These are phyloP conservation scores for Wickerhamia fluorescens DNA, from an alignment of 805 yeast species.

Conservation along the genomic window DNA sequence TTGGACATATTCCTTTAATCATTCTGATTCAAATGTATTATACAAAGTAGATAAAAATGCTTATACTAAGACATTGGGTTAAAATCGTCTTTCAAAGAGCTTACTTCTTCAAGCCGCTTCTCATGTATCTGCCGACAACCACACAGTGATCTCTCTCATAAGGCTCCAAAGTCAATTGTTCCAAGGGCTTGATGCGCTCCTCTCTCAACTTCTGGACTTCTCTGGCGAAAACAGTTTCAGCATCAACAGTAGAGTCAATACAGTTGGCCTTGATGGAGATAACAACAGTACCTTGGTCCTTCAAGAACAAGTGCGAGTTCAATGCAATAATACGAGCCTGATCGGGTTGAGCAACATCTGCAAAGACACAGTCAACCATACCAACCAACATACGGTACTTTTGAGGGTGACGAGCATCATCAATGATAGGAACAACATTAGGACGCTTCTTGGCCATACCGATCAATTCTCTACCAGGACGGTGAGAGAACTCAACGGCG, in stretches of 20 bases:
- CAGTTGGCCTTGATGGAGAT: conserved; percentile 99
- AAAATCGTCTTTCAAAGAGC: too few species aligned
- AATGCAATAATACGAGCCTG: conserved; percentile 99
- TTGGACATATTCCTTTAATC: too few species aligned
- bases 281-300: conserved; percentile 97
- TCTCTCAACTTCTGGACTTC: conserved; percentile 98
- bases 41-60: too few species aligned
- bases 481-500: conserved; percentile 98
- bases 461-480: conserved; percentile 99
- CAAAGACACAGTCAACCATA: conserved; percentile 98
- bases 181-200: conserved; percentile 97
- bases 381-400: conserved; percentile 98
- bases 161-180: conserved; percentile 98
- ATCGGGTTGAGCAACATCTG: conserved; percentile 99
- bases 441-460: conserved; percentile 99
- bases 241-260: conserved; percentile 98
- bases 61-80: too few species aligned
- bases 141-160: conserved; percentile 99
- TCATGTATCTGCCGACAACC: conserved; percentile 93
- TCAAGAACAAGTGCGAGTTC: conserved; percentile 95
- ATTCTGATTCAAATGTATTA: too few species aligned
- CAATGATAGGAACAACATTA: conserved; percentile 96
- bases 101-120: conserved; percentile 66
- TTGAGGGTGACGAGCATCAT: conserved; percentile 99
- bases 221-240: conserved; percentile 98